Conservation (phyloP, 768 basidiomycete species). For the Suillus luteus region DNA sequence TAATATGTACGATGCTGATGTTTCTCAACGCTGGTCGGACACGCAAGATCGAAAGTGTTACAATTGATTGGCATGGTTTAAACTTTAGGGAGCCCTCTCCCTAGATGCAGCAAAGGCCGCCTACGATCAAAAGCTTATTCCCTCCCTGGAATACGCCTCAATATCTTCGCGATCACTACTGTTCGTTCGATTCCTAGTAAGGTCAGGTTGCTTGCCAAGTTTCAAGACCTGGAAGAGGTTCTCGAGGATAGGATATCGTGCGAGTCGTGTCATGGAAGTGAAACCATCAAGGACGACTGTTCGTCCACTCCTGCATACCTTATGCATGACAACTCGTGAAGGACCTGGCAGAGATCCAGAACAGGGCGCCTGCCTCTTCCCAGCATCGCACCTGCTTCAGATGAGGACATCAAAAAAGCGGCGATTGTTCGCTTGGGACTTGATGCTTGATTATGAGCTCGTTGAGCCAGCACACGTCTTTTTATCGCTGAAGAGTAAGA, state of each 20-base stretch:
- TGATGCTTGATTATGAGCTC: constrained; percentile 47
- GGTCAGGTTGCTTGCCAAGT: constrained; percentile 36
- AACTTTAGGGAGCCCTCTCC: constrained; percentile 28
- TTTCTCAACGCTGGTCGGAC: constrained; percentile 50
- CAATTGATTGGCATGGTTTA: constrained; percentile 47
- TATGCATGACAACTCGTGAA: constrained; percentile 56
- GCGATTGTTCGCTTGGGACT: constrained; percentile 52
- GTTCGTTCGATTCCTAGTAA: constrained; percentile 25
- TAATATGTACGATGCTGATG: constrained; percentile 41
- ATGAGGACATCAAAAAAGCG: constrained; percentile 42
- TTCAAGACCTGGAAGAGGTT: constrained; percentile 25
- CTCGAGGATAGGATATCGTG: constrained; percentile 23
- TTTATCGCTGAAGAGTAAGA: constrained; percentile 49
- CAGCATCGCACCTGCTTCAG: constrained; percentile 23
- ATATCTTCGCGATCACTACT: constrained; percentile 35
- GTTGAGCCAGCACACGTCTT: constrained; percentile 54
- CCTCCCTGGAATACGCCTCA: constrained; percentile 33
- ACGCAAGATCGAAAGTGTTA: constrained; percentile 45
- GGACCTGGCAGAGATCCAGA: constrained; percentile 48
- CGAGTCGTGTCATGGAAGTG: constrained; percentile 22
- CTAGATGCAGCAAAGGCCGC: constrained; percentile 37
- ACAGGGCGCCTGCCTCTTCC: constrained; percentile 32
- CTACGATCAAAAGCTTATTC: constrained; percentile 32
- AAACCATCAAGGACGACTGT: constrained; percentile 24
- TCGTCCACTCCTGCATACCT: constrained; percentile 47